Base-by-base conservation (phyloP, 2,329 filamentous ascomycete genomes). In the Neonectria neomacrospora region DNA sequence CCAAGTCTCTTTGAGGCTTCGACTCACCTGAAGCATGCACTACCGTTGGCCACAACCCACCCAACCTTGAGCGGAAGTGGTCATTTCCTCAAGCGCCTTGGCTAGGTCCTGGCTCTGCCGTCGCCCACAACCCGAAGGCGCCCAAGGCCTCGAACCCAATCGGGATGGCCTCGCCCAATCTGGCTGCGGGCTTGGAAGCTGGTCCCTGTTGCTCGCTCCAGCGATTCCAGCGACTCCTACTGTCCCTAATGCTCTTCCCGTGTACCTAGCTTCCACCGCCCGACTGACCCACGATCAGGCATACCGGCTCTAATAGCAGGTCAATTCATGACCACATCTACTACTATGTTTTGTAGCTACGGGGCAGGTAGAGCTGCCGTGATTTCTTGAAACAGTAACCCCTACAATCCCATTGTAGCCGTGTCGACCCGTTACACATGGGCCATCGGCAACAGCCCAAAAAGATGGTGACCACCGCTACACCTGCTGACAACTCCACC, bases 11-110 rank as follows among this genome's bases (percentile, higher is more conserved):
- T 52, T n/a, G 28, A 41, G 28, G 16, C 50, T 42, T 44, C 45
- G 64, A 55, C 54, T 64, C 70, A 73, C 70, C 70, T 73, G 70
- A 72, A 70, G 70, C 70, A 70, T 54, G 64, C 63, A 62, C 22
- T 44, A 20, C 18, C 26, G 39, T 41, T 39, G 22, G 18, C 42
- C 22, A 16, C 45, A 53, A 54, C 48, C 54, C 60, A 62, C 54
- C 32, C 42, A 11, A 50, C 48, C 34, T 44, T 34, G 39, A 54
- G 59, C 26, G 39, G 12, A 28, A 62, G 57, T 41, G 41, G n/a
- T 30, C 59, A 50, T 54, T 61, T 63, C 41, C 44, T 41, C 52
- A 51, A 54, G 61, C 64, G 63, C 63, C 63, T 37, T 55, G 42
- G 47, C 56, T 60, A 65, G 34, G 52, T 44, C 37, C 53, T 55